Conservation (phyloP, 345 rosid species). For the Toxicodendron radicans region DNA sequence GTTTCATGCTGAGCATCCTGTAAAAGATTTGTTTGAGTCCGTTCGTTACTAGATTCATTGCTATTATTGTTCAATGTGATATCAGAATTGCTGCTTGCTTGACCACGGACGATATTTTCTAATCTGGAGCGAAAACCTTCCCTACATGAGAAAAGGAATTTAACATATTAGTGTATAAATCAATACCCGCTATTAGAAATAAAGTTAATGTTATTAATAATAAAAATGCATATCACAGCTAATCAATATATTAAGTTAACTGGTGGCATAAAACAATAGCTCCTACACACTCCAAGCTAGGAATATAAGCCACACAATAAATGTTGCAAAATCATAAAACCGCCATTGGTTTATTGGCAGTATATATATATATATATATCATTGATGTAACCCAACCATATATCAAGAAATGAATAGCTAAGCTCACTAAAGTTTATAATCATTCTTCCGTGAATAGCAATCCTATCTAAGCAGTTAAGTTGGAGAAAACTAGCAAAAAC, state of each 20-base stretch:
- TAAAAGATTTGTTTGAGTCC: slow-evolving; percentile 36
- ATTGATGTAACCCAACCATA: neutral
- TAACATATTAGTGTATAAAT: neutral
- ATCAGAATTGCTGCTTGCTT: slow-evolving; percentile 60
- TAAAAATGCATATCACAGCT: neutral
- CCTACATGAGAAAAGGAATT: slow-evolving; percentile 42
- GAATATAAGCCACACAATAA: neutral
- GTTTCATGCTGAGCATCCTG: slow-evolving; percentile 44
- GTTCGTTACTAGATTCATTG: slow-evolving; percentile 45
- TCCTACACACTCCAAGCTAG: neutral
- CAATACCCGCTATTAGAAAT: neutral
- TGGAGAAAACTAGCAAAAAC: neutral
- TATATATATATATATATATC: too few species aligned
- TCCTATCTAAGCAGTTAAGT: neutral
- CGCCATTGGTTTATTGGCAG: neutral
- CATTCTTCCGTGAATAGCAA: neutral
- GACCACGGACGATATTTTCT: slow-evolving; percentile 67
- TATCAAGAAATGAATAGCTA: neutral
- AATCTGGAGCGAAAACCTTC: slow-evolving; percentile 85
- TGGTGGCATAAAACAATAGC: neutral
- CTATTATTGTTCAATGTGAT: slow-evolving; percentile 35
- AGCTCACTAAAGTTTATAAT: neutral
- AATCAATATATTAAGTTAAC: neutral
- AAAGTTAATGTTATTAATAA: neutral
- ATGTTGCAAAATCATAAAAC: neutral